Percentiles rank a stretch among this genome's conserved stretches.
Evolutionary conservation across 2,329 filamentous ascomycete genomes (phyloP).

Genomic region (Colletotrichum euphorbiae): DNA sequence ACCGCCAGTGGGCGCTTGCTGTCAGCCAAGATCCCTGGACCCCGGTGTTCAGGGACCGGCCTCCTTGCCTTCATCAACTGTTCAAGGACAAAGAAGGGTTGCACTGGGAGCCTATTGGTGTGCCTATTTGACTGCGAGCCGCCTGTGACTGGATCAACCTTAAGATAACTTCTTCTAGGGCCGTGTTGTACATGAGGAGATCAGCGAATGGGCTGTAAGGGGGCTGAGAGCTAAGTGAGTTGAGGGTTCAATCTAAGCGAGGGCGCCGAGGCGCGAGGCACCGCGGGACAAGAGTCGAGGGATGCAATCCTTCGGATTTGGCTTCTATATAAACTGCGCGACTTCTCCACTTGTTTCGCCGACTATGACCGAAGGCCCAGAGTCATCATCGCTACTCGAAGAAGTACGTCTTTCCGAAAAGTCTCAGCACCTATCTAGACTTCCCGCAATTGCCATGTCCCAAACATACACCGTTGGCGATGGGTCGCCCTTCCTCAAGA

Average conservation of each 20-base stretch:
- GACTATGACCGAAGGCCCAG: too few relatives aligned
- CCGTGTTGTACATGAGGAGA: constrained; percentile 2
- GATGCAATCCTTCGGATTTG: neutral
- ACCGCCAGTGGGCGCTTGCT: constrained; percentile 11
- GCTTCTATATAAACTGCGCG: constrained; percentile 7
- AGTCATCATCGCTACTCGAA: too few relatives aligned
- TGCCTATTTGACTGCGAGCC: neutral
- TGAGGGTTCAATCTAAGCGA: neutral
- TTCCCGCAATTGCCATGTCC: constrained; percentile 38
- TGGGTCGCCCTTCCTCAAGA: constrained; percentile 50
- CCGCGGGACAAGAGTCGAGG: neutral
- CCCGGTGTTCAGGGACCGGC: neutral
- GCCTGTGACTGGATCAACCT: neutral
- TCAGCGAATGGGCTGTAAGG: constrained; percentile 17
- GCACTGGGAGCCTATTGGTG: neutral
- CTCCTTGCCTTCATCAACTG: neutral
- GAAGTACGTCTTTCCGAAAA: too few relatives aligned
- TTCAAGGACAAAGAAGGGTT: neutral
- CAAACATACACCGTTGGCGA: constrained; percentile 46
- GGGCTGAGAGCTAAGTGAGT: neutral
- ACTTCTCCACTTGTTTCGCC: neutral
- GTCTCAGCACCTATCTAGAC: neutral
- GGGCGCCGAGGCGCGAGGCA: neutral
- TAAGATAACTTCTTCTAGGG: constrained; percentile 14
- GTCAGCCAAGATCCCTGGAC: constrained; percentile 22